Base-by-base conservation (phyloP, 768 basidiomycete genomes). In the Phlegmacium glaucopus region DNA sequence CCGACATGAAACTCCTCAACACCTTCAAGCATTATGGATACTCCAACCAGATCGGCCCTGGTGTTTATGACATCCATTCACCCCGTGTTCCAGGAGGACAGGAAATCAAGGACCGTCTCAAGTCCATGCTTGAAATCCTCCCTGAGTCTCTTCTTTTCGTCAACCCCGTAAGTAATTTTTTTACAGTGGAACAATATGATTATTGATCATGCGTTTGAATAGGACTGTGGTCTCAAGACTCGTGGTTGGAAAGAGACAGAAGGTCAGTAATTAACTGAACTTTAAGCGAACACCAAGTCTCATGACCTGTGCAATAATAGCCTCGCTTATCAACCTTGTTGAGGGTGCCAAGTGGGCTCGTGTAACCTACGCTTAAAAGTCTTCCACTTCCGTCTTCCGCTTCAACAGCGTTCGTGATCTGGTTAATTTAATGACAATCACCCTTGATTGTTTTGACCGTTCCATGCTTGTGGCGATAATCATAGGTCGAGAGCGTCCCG, bases 31-130 rank as follows among this genome's bases (percentile, higher is more conserved):
- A 87, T 50, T 89, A 91, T 69, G 89, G 90, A 37, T 98, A 98
- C 79, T 88, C 90, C 48, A 95, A 94, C 78, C 85, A 91, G 74
- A 97, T 98, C 64, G 94, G 95, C 49, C 95, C 95, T 15, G 95
- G 93, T 80, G 92, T 96, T 64, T 96, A 96, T 66, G 94, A 97
- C 68, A 96, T 99, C 74, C 96, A 98, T 79, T 97, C 94, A 59
- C 96, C 96, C 53, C 94, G 96, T 82, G 90, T 99, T 54, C 96
- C 96, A 38, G 74, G 83, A 50, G 82, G 85, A 60, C 80, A 93
- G 68, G 96, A 99, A 76, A 94, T 98, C 75, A 87, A 85, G 75
- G 87, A 94, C 59, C 90, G 94, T 61, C 77, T 98, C 65, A 80
- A 80, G 68, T 69, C 82, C 55, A 93, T 95, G 81, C 82, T 91